These are phyloP conservation scores for Arxiozyma slooffiae DNA, from an alignment of 1,139 yeast species.

Conservation along the genomic window DNA sequence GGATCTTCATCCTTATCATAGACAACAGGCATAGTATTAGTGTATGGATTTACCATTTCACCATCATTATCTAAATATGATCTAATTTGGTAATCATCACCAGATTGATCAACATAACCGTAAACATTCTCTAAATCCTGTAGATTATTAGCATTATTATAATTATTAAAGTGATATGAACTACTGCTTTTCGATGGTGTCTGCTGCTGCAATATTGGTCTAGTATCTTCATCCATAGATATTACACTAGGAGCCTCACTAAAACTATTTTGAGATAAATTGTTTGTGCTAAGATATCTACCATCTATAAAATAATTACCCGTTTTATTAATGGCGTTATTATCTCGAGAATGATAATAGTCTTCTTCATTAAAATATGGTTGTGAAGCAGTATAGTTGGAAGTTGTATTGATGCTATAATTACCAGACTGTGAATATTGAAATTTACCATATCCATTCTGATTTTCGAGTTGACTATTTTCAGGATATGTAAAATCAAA, in stretches of 20 bases:
- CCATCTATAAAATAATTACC: neutral
- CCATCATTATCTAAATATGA: conserved; percentile 29
- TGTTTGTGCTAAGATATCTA: neutral
- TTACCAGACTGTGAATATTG: neutral
- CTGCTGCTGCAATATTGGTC: conserved; percentile 7
- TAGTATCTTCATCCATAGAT: conserved; percentile 11
- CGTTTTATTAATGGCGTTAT: neutral
- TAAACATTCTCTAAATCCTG: conserved; percentile 20
- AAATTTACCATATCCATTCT: neutral
- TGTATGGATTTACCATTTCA: conserved; percentile 30
- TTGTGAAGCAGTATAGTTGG: conserved; percentile 5
- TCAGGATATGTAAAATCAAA: conserved; percentile 10
- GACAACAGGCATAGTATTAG: neutral
- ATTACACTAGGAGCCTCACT: conserved; percentile 9
- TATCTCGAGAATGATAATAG: conserved; percentile 5
- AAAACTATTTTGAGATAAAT: neutral
- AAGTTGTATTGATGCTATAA: neutral
- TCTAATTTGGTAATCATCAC: conserved; percentile 31
- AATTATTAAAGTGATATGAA: conserved; percentile 1
- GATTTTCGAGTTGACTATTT: neutral
- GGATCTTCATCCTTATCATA: conserved; percentile 9
- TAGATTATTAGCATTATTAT: conserved; percentile 9
- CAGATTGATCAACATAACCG: conserved; percentile 26
- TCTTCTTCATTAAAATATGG: conserved; percentile 15
- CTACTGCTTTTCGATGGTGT: neutral